Evolutionary conservation across 192 early-diverging fungal genomes (phyloP).

Genomic region (Cladochytrium replicatum): DNA sequence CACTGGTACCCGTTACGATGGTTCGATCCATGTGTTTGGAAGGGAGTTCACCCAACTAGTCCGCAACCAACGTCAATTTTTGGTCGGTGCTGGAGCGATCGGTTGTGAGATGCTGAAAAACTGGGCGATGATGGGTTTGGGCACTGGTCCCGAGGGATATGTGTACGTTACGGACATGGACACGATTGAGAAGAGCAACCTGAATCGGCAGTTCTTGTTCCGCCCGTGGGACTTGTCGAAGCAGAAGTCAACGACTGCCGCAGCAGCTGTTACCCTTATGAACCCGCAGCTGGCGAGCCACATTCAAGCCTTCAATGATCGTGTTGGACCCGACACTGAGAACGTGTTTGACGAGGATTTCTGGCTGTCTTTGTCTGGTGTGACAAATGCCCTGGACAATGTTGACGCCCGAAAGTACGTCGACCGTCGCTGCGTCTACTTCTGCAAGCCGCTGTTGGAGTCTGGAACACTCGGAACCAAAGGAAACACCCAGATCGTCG

Average conservation of each 20-base stretch:
- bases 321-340: slow-evolving; percentile 92
- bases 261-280: slow-evolving; percentile 79
- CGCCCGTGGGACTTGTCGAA: slow-evolving; percentile 61
- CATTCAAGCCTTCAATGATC: slow-evolving; percentile 56
- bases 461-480: slow-evolving; percentile 98
- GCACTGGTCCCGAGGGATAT: slow-evolving; percentile 66
- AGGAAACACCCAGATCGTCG: slow-evolving; percentile 95
- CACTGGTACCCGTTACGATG: slow-evolving; percentile 85
- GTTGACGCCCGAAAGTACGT: slow-evolving; percentile 96
- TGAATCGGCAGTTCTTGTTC: slow-evolving; percentile 99
- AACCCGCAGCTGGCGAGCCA: slow-evolving; percentile 83
- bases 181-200: slow-evolving; percentile 97
- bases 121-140: slow-evolving; percentile 90
- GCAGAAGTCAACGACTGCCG: slow-evolving; percentile 89
- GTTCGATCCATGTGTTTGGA: slow-evolving; percentile 94
- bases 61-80: slow-evolving; percentile 78
- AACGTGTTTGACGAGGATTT: slow-evolving; percentile 85
- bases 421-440: slow-evolving; percentile 95
- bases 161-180: slow-evolving; percentile 98
- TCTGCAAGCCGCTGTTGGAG: slow-evolving; percentile 87
- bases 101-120: slow-evolving; percentile 99
- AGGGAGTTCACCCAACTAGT: slow-evolving; percentile 79
- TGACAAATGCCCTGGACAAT: slow-evolving; percentile 98
- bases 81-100: slow-evolving; percentile 98
- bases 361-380: slow-evolving; percentile 77